Base-by-base conservation (phyloP, 345 rosid genomes). In the Orychophragmus violaceus region DNA sequence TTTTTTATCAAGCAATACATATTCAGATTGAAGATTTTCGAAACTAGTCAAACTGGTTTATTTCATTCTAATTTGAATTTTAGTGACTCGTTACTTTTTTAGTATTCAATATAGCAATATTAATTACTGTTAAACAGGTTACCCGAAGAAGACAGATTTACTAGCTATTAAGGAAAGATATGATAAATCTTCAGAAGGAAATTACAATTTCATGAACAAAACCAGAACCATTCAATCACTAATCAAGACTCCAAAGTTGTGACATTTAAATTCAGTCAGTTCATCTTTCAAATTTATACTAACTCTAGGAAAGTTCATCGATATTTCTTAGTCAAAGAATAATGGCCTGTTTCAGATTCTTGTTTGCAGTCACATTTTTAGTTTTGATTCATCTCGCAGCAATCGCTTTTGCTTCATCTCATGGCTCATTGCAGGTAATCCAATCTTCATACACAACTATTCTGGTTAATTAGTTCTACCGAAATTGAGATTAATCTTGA, bases 291-390 rank as follows among this genome's bases (percentile, higher is more conserved):
- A 35, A 54, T 33, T 14, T 37, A 10, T 39, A 64, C 0, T 56
- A 64, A 14, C 39, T 14, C 21, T 16, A 24, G 11, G 18, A 24
- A 23, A 45, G 18, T 25, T 39, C 18, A 46, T 30, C 8, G 6
- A 36, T 7, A 46, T 59, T 11, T 33, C 12, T 51, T 74, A 48
- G 57, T 52, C 27, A 60, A 52, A 65, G 49, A 39, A 16, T 60
- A 61, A 74, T 74, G 73, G 50, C 30, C 13, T 18, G 44, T 36
- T 67, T 67, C 59, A 61, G 42, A 54, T 45, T 61, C 58, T 60
- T 16, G 6, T 14, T 12, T n/a, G 51, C 44, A 53, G 42, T 54
- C 58, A 53, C 23, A 27, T n/a, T 37, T 45, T 67, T 68, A 10
- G 17, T 35, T 27, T 5, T 62, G 52, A n/a, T 52, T 54, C 68